Percentiles rank a stretch among this genome's conserved stretches.
Evolutionary conservation across 2,329 filamentous ascomycete species (phyloP).

Genomic region (Talaromyces pinophilus): DNA sequence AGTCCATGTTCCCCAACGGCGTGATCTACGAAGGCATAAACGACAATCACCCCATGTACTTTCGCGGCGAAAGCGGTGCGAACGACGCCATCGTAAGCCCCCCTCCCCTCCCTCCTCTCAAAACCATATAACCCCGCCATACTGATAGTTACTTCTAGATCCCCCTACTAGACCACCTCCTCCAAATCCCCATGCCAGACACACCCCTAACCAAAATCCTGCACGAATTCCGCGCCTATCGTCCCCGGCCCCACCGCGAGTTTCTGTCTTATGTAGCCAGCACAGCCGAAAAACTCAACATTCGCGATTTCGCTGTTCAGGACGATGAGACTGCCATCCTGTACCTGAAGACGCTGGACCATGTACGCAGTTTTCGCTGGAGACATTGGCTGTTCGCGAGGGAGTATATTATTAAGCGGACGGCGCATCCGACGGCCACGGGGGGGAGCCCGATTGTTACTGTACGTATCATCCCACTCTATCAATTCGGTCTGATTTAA

Average conservation of each 20-base stretch:
- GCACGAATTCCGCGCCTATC: constrained; percentile 83
- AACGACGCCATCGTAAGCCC: constrained; percentile 79
- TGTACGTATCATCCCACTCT: constrained; percentile 31
- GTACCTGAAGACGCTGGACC: constrained; percentile 49
- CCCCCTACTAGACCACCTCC: constrained; percentile 82
- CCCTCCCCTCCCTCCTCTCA: neutral
- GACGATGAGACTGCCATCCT: constrained; percentile 46
- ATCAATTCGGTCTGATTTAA: constrained; percentile 3
- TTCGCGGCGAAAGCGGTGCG: constrained; percentile 89
- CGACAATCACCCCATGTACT: constrained; percentile 68
- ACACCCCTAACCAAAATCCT: constrained; percentile 89
- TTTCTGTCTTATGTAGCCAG: constrained; percentile 73
- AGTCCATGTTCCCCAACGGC: constrained; percentile 91
- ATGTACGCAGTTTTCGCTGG: constrained; percentile 53
- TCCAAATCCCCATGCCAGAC: constrained; percentile 81
- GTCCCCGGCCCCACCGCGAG: constrained; percentile 82
- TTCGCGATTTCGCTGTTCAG: constrained; percentile 40
- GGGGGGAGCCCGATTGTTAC: constrained; percentile 53
- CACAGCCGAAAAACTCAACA: constrained; percentile 51
- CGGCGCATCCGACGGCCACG: constrained; percentile 50
- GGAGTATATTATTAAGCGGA: constrained; percentile 52
- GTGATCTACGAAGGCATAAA: constrained; percentile 86
- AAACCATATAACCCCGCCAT: neutral
- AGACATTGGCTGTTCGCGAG: constrained; percentile 52
- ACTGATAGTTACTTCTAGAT: constrained; percentile 50